Base-by-base conservation (phyloP, 768 basidiomycete genomes). In the Xerocomellus intermedius region DNA sequence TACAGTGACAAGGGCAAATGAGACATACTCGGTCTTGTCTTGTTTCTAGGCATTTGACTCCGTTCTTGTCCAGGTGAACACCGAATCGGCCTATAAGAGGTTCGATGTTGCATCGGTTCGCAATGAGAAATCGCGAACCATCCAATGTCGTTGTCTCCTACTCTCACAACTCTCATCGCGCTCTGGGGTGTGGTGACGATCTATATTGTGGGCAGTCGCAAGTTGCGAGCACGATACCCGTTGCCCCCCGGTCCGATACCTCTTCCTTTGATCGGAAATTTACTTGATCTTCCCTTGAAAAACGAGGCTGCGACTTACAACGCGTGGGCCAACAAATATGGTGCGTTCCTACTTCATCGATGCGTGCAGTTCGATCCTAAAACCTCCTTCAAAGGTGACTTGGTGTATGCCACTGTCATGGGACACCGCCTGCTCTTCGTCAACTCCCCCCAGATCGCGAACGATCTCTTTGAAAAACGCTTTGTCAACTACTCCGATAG, bases 401-500 rank as follows among this genome's bases (percentile, higher is more conserved):
- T 85, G 37, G 79, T 85, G 3, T 82, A 79, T 58, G 69, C 83
- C 19, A 76, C 74, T 48, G 74, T 79, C 14, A 64, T 85, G 8
- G 80, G 82, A 28, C 77, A 76, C 55, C 75, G 77, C 38, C 63
- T 80, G 13, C 67, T 82, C 19, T 74, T 82, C 36, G 66, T 82
- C 44, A 83, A 82, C 60, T 72, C 77, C 3, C 66, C 74, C n/a
- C 60, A 77, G 46, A 69, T 73, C 2, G 78, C 78, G 5, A 69
- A 71, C 43, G 83, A 85, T 26, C 74, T 85, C 2, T 79, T 86
- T 33, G 83, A 84, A 50, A 83, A 79, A 57, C 73, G 79, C 16
- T 81, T 79, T 30, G 61, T 69, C 17, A 83, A 81, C 46, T 85
- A 84, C 57, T 83, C 84, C 6, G 81, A 82, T 59, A 76, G 81